Conservation (phyloP, 257 asterid genomes). For the Fraxinus americana region DNA sequence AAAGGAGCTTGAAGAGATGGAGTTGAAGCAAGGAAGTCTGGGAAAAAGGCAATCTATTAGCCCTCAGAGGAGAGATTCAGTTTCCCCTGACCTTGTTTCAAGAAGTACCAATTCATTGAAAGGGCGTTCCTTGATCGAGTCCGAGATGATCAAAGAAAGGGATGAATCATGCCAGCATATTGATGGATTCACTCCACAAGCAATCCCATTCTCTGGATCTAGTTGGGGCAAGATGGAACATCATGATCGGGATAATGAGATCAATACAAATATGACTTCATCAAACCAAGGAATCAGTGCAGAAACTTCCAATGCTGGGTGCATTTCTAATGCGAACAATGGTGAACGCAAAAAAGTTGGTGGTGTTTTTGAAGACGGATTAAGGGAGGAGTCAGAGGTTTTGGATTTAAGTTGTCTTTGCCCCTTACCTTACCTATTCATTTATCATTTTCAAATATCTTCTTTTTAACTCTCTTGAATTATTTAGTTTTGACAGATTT, state of each 20-base stretch:
- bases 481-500: constrained; percentile 8
- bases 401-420: constrained; percentile 50
- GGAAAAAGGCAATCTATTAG: constrained; percentile 61
- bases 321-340: constrained; percentile 23
- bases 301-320: constrained; percentile 40
- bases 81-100: constrained; percentile 64
- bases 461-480: not conserved
- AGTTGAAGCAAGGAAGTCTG: constrained; percentile 40
- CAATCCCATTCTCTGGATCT: constrained; percentile 16
- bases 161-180: constrained; percentile 21
- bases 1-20: constrained; percentile 52
- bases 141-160: constrained; percentile 31
- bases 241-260: constrained; percentile 26
- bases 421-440: constrained; percentile 18
- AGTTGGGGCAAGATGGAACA: constrained; percentile 18
- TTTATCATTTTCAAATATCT: not conserved
- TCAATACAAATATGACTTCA: constrained; percentile 19
- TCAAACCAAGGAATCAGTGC: constrained; percentile 18
- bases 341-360: constrained; percentile 33
- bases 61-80: constrained; percentile 56
- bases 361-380: constrained; percentile 43
- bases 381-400: constrained; percentile 71
- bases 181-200: constrained; percentile 17
- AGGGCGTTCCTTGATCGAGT: constrained; percentile 31
- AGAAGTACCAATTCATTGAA: constrained; percentile 30